Conservation (phyloP, 2,329 filamentous ascomycete genomes). For the Thermothelomyces thermophilus region DNA sequence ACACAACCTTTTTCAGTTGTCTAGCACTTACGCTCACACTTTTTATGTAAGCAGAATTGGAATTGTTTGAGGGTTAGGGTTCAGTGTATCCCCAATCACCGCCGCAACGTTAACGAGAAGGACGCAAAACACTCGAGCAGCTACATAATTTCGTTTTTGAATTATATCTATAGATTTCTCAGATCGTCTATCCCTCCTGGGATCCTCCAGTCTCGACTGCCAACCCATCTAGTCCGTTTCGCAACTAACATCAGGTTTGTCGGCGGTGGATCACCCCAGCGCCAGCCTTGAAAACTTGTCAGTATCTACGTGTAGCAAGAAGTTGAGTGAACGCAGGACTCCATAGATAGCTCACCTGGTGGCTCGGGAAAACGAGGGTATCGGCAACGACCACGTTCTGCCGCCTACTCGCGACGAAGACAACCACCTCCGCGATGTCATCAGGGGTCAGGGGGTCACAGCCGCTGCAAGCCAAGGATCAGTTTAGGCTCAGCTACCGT, state of each 20-base stretch:
- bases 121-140: too few species aligned
- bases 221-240: neutral
- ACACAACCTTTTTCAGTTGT: slow-evolving; percentile 14
- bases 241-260: slow-evolving; percentile 1
- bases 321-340: too few species aligned
- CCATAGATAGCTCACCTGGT: slow-evolving; percentile 56
- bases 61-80: neutral
- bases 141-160: too few species aligned
- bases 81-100: neutral
- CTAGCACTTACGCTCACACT: neutral
- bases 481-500: neutral
- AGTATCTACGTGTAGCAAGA: slow-evolving; percentile 1
- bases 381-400: slow-evolving; percentile 92
- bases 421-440: slow-evolving; percentile 84
- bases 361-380: slow-evolving; percentile 78
- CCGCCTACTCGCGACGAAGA: slow-evolving; percentile 74
- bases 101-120: too few species aligned
- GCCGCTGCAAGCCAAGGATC: slow-evolving; percentile 42
- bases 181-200: neutral
- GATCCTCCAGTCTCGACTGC: neutral
- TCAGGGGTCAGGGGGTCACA: slow-evolving; percentile 80
- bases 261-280: slow-evolving; percentile 30
- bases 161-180: too few species aligned
- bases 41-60: neutral
- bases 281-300: slow-evolving; percentile 25